Evolutionary conservation across 371 early-diverging fungal species (phyloP).

Genomic region (Mucor irregularis): DNA sequence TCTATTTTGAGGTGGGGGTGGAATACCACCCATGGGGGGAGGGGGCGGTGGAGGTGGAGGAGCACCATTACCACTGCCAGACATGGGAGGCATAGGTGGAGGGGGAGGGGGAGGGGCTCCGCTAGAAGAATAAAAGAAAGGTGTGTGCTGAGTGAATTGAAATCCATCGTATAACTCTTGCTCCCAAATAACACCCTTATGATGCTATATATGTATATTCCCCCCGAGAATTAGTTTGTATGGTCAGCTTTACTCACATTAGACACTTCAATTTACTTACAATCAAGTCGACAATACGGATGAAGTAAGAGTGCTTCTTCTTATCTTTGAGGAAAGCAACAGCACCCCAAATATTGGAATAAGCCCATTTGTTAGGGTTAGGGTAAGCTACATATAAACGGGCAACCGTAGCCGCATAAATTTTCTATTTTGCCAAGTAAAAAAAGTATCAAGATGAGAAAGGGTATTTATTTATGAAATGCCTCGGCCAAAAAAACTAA

Average conservation of each 20-base stretch:
- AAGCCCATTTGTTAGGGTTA: constrained; percentile 71
- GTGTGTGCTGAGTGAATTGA: constrained; percentile 69
- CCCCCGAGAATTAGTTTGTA: too few species aligned
- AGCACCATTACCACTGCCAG: not conserved
- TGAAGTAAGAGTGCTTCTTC: constrained; percentile 60
- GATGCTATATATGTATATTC: too few species aligned
- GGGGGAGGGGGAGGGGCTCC: constrained; percentile 3
- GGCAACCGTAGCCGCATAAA: constrained; percentile 82
- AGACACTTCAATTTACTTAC: too few species aligned
- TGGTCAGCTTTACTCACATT: too few species aligned
- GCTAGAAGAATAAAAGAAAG: constrained; percentile 83
- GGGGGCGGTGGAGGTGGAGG: constrained; percentile 28
- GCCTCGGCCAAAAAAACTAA: not conserved
- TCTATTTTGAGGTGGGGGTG: constrained; percentile 51
- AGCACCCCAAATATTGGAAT: constrained; percentile 80
- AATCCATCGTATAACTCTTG: constrained; percentile 81
- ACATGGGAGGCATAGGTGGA: constrained; percentile 4
- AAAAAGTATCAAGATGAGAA: too few species aligned
- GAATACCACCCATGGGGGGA: constrained; percentile 11
- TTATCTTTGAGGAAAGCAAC: constrained; percentile 72
- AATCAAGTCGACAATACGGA: constrained; percentile 79
- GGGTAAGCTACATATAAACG: constrained; percentile 84
- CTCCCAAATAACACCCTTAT: constrained; percentile 77
- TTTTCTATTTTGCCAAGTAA: too few species aligned
- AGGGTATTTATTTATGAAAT: not conserved